Base-by-base conservation (phyloP, 176 grass and related monocot genomes). In the Aegilops bicornis region DNA sequence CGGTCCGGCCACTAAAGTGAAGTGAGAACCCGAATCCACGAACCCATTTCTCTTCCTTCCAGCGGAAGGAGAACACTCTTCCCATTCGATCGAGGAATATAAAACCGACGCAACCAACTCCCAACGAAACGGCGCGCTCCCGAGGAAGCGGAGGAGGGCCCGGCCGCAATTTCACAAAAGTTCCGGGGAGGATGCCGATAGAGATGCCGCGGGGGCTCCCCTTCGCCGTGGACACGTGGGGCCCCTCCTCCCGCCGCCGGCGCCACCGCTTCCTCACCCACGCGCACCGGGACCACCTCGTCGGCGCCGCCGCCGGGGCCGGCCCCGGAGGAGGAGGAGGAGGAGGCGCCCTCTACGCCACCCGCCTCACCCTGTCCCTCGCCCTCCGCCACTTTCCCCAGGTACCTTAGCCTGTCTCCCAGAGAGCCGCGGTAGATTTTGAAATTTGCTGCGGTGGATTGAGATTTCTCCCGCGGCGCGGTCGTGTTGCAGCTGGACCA, bases 171-270 rank as follows among this genome's bases (percentile, higher is more conserved):
- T 76, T 67, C 1, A 0, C 17, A 0, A 36, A 36, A 45, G 14
- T 10, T 17, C 19, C 1, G 24, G 85, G 81, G 31, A 86, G 58
- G 81, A 97, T 98, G 95, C 95, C 95, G 85, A 98, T 98, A 74
- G 95, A 98, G 79, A 93, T 98, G 92, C 95, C 95, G 43, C 82
- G 60, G 87, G 92, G 91, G 0, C 88, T 97, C 27, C 91, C 92
- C 69, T 93, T 98, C 93, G 90, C 87, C 37, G 93, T 98, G 71
- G 93, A 98, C 48, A 93, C 91, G 47, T 98, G 92, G 95, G 92
- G 82, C 37, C 65, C 91, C 15, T 82, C 91, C 25, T 85, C 91
- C 17, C 56, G 66, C 35, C 83, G 86, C 80, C 88, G 89, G 66
- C 77, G 90, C 80, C 87, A 95, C 89, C 85, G 86, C 43, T 97